phyloP scores from a whole-genome alignment of 2,329 filamentous ascomycete species.

The Penicillium expansum region DNA sequence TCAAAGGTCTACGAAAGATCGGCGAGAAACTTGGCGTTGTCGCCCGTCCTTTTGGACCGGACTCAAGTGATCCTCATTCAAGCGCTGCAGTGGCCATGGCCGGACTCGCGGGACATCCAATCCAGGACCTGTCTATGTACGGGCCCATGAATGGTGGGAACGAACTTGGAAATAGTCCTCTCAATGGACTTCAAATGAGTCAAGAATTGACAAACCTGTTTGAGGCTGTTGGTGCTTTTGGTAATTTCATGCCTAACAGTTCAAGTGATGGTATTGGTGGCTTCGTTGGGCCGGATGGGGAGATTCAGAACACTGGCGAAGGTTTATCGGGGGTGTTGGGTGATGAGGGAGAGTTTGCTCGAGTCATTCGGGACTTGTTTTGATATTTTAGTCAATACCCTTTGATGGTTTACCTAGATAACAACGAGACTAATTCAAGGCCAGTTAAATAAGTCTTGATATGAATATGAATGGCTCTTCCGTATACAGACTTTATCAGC shows the following conservation, averaged over 20 bases:
- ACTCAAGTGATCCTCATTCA: constrained; percentile 56
- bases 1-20: constrained; percentile 61
- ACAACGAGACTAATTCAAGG: neutral
- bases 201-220: constrained; percentile 62
- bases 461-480: neutral
- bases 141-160: constrained; percentile 35
- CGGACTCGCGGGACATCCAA: constrained; percentile 60
- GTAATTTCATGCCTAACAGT: constrained; percentile 37
- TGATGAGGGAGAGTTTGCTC: constrained; percentile 58
- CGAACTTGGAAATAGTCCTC: constrained; percentile 53
- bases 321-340: constrained; percentile 48
- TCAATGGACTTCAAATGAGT: constrained; percentile 59
- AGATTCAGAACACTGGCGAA: constrained; percentile 44
- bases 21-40: constrained; percentile 60
- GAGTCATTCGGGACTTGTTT: constrained; percentile 60
- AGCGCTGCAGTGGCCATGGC: constrained; percentile 65
- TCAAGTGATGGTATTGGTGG: constrained; percentile 39
- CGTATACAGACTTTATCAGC: neutral
- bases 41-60: constrained; percentile 36
- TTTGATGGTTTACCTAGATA: neutral
- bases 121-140: constrained; percentile 57
- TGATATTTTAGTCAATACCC: constrained; percentile 30
- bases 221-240: constrained; percentile 59
- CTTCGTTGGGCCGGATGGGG: constrained; percentile 39
- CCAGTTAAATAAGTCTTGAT: neutral